Evolutionary conservation across 2,329 filamentous ascomycete species (phyloP), one percentile per base, ranked within the genome.

Genomic region (Torrubiellomyces zombiae): DNA sequence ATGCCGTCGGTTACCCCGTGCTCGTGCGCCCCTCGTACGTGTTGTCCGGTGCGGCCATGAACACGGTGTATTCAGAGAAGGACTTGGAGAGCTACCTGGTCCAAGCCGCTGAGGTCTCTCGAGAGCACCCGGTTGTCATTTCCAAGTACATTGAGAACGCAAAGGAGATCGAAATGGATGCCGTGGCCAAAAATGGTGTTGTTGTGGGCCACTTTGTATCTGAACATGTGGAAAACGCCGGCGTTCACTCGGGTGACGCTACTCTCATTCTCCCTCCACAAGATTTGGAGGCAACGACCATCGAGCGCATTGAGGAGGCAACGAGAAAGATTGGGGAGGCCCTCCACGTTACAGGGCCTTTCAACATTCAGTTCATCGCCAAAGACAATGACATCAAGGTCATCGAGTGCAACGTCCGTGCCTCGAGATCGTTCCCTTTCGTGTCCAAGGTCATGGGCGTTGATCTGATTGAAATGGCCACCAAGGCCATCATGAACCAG

Each of bases 351-450:
- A 95, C 89, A 20, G 89, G 89, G 24, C 89, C 89, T 13, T 94
- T 78, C 67, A 98, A 98, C 56, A 98, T 98, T 35, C 89, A 98
- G 50, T 95, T 98, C 59, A 98, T 98, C 43, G 89, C 89, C 42
- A 95, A 95, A 60, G 85, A 95, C 51, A 95, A 95, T 49, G 86
- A 95, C 38, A 95, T 98, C 63, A 95, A 95, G 63, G 89, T 98
- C 37, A 98, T 98, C 36, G 89, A 98, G 58, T 95, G 89, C 56
- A 98, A 98, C 44, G 89, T 95, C 32, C 76, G 89, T 34, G 89
- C 89, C 10, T 94, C 89, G 22, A 71, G 89, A 36, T 95, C 86
- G 1, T 94, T 94, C 65, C 89, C 89, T 32, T 98, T 98, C 46
- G 85, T 95, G 10, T 94, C 85, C 36, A 98, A 98, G 63, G 82